Percentiles rank a stretch among this genome's conserved stretches.
These are phyloP conservation scores for Dictyostelium citrinum DNA, from an alignment of 78 protist species.

Conservation along the genomic window DNA sequence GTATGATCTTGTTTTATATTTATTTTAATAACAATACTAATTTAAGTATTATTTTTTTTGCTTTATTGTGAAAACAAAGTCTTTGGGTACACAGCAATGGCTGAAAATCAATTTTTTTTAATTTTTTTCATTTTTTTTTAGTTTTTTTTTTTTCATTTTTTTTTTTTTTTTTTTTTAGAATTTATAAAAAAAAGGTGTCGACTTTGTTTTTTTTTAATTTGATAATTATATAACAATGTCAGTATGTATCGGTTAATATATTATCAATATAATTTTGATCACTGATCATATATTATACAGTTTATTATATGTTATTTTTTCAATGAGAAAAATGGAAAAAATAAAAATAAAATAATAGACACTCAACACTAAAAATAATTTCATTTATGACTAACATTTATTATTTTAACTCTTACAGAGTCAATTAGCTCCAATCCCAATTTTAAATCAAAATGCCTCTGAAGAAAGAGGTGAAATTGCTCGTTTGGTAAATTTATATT, in stretches of 20 bases:
- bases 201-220: neutral
- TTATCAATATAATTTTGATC: no score
- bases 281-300: neutral
- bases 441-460: slow-evolving; percentile 66
- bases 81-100: neutral
- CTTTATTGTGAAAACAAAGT: no score
- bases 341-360: neutral
- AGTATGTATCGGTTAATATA: neutral
- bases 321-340: neutral
- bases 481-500: slow-evolving; percentile 64
- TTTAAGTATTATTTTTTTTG: no score
- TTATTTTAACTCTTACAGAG: neutral
- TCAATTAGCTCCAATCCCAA: slow-evolving; percentile 77
- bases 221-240: neutral
- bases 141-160: neutral
- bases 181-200: neutral
- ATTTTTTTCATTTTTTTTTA: neutral
- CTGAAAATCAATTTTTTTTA: neutral
- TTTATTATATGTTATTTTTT: neutral
- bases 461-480: slow-evolving; percentile 89
- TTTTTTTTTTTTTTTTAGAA: neutral
- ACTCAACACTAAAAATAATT: neutral
- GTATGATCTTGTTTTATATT: no score
- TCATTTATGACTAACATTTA: neutral
- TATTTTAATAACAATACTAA: no score